Base-by-base conservation (phyloP, 768 basidiomycete genomes). In the Epithele typhae region DNA sequence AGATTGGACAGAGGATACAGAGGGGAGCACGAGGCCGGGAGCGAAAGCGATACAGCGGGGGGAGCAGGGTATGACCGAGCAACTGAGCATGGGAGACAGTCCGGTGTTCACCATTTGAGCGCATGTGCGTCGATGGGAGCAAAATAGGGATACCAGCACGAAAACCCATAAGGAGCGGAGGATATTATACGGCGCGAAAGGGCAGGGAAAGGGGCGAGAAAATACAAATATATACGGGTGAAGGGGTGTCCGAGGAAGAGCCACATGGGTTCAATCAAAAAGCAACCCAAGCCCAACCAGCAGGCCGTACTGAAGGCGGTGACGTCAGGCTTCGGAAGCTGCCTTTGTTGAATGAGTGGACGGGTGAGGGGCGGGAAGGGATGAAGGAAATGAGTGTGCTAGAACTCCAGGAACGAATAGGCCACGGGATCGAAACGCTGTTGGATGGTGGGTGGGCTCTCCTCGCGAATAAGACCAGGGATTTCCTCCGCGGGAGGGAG, bases 331-430 rank as follows among this genome's bases (percentile, higher is more conserved):
- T 45, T 50, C 43, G 44, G 35, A 36, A 37, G 35, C 43, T 39
- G 40, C 48, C 42, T n/a, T n/a, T n/a, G n/a, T n/a, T n/a, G n/a
- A n/a, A n/a, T 49, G 43, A 27, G 34, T 23, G 9, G 25, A 25
- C 35, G 19, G 22, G 18, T 12, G 7, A 7, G 19, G 37, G 40
- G 25, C 33, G 7, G 19, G 27, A 32, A 27, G 44, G 37, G 45
- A 43, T n/a, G 9, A 41, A 18, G 21, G 36, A 46, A 40, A 17
- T n/a, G n/a, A n/a, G 33, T 22, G 43, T 30, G 14, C n/a, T 69
- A 89, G 60, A 89, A 89, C 65, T 89, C 86, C 32, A 79, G 73
- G 64, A 89, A 90, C 47, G 85, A 84, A 59, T 79, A 86, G 14
- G 77, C 72, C 55, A 78, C 73, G 24, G 81, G 75, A 53, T 88